These are phyloP conservation scores for Saturnispora diversa DNA, from an alignment of 805 yeast species.

Conservation along the genomic window DNA sequence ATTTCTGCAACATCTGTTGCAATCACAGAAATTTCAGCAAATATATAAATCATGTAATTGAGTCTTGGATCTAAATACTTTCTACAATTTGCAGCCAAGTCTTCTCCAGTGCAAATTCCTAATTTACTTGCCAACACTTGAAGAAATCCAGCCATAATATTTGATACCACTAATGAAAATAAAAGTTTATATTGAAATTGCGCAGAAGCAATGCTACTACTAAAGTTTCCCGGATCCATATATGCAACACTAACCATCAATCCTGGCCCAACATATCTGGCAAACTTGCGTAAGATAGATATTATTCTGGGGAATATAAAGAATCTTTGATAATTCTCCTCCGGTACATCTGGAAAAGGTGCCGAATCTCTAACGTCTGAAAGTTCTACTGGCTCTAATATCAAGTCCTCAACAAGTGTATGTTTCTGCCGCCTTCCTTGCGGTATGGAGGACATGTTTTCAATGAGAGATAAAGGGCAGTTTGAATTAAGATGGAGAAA, in stretches of 20 bases:
- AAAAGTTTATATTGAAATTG: constrained; percentile 65
- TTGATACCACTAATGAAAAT: constrained; percentile 71
- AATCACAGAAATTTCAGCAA: constrained; percentile 86
- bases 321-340: not conserved
- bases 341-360: no score
- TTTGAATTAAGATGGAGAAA: no score
- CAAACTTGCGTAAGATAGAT: constrained; percentile 24
- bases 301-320: not conserved
- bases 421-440: no score
- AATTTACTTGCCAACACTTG: constrained; percentile 80
- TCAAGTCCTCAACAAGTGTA: no score
- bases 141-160: constrained; percentile 77
- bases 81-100: constrained; percentile 81
- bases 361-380: no score
- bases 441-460: no score
- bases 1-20: constrained; percentile 97
- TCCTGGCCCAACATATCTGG: constrained; percentile 77
- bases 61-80: constrained; percentile 58
- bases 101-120: constrained; percentile 92
- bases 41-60: constrained; percentile 54
- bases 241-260: constrained; percentile 91
- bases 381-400: no score
- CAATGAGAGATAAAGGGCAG: no score
- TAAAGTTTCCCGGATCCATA: constrained; percentile 97
- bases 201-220: constrained; percentile 86